These are phyloP conservation scores for Calonectria fujianensis DNA, from an alignment of 2,329 filamentous ascomycete genomes.

Conservation along the genomic window DNA sequence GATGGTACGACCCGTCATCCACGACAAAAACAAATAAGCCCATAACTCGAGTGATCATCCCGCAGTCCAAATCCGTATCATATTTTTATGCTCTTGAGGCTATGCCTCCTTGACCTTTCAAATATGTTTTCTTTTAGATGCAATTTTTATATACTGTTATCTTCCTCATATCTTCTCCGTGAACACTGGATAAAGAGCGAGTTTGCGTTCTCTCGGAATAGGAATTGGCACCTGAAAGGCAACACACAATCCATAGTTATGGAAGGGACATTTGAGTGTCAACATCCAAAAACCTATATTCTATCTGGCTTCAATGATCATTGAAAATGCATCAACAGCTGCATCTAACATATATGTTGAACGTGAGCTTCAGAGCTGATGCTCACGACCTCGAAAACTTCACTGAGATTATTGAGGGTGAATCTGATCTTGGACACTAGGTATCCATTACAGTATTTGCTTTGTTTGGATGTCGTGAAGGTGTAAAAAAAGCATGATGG, in stretches of 20 bases:
- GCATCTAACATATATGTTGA: neutral
- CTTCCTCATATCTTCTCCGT: neutral
- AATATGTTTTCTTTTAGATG: neutral
- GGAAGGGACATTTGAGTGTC: neutral
- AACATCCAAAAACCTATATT: neutral
- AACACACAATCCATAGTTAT: neutral
- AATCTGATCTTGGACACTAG: neutral
- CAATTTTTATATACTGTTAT: neutral
- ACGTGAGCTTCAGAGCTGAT: neutral
- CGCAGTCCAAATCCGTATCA: neutral
- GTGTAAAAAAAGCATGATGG: no score
- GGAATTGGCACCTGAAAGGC: neutral
- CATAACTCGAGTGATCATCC: neutral
- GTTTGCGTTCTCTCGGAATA: neutral
- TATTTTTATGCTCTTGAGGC: neutral
- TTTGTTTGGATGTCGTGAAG: neutral
- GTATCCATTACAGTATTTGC: neutral
- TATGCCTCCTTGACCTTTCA: neutral
- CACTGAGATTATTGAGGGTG: neutral
- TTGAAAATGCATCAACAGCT: no score
- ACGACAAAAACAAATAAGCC: neutral
- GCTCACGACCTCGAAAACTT: neutral
- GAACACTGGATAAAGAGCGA: neutral
- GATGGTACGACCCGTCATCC: neutral
- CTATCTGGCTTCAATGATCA: neutral